Percentiles rank a stretch among this genome's conserved stretches.
phyloP scores from a whole-genome alignment of 2,329 filamentous ascomycete species.

The Ciborinia camelliae region DNA sequence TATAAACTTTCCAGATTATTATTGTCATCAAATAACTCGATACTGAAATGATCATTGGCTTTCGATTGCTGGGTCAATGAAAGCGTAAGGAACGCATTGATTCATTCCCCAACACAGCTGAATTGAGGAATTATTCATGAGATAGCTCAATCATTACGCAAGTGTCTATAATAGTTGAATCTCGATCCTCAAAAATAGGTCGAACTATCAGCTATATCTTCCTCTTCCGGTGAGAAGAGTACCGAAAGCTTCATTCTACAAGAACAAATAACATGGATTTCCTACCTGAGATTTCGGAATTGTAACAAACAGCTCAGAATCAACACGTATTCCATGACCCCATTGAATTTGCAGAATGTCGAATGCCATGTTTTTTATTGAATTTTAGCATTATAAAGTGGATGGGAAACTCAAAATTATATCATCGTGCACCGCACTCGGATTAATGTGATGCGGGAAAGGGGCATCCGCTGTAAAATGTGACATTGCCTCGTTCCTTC shows the following conservation, averaged over 20 bases:
- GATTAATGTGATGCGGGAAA: not conserved
- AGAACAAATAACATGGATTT: not conserved
- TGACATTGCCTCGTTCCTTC: not conserved
- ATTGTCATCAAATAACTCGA: not conserved
- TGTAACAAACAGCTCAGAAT: not conserved
- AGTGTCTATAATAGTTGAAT: not conserved
- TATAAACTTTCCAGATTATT: not conserved
- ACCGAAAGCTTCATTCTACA: not conserved
- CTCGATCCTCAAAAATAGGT: not conserved
- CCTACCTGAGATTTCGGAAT: not conserved
- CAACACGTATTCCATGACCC: not conserved
- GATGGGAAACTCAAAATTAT: conserved; percentile 10
- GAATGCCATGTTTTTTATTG: not conserved
- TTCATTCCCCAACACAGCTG: not conserved
- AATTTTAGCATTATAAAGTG: not conserved
- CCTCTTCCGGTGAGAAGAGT: not conserved
- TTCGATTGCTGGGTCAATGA: not conserved
- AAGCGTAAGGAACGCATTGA: not conserved
- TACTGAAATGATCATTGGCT: not conserved
- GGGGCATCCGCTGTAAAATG: not conserved
- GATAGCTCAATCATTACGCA: not conserved
- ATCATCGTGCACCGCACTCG: conserved; percentile 3
- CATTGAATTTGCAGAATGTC: not conserved
- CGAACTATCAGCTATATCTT: not conserved
- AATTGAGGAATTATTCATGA: not conserved